A percentile compares a stretch with the other conserved stretches of the same genome.
phyloP scores from a whole-genome alignment of 1,139 yeast species.

The Sugiyamaella pinicola region DNA sequence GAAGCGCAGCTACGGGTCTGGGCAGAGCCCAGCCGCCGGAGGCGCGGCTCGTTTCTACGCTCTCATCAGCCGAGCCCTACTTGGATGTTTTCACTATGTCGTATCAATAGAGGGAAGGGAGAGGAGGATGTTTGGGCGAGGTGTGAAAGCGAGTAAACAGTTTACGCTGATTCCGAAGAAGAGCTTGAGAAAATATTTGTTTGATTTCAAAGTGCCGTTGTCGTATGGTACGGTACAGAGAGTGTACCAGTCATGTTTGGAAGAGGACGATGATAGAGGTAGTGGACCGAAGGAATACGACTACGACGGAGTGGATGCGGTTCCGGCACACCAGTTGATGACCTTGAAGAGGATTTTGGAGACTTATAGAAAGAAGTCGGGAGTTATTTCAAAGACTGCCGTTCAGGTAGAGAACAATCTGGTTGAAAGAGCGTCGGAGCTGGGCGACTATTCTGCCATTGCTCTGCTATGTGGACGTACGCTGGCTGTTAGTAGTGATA shows the following conservation, averaged over 20 bases:
- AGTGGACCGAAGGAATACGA: too few species aligned
- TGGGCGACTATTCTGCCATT: conserved; percentile 81
- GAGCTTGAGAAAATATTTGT: conserved; percentile 34
- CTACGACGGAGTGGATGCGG: conserved; percentile 26
- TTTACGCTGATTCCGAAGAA: conserved; percentile 8
- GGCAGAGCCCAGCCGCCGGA: too few species aligned
- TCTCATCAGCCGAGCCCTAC: too few species aligned
- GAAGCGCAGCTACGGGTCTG: too few species aligned
- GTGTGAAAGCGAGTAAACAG: not conserved
- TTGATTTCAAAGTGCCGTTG: conserved; percentile 37
- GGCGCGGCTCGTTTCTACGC: too few species aligned
- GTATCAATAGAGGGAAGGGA: too few species aligned
- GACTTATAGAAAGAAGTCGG: conserved; percentile 61
- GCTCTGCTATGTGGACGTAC: conserved; percentile 61
- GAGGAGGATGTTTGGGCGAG: not conserved
- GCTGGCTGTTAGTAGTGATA: conserved; percentile 29
- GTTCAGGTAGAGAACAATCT: conserved; percentile 67
- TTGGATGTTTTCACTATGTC: too few species aligned
- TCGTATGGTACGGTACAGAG: conserved; percentile 33
- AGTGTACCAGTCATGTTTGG: conserved; percentile 30
- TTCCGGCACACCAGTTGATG: conserved; percentile 62
- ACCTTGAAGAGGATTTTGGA: conserved; percentile 67
- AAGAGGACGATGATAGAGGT: conserved; percentile 24
- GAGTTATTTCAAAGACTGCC: conserved; percentile 50
- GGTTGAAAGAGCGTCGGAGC: conserved; percentile 79